phyloP scores from a whole-genome alignment of 768 basidiomycete species.

The Hirschioporus abietinus region DNA sequence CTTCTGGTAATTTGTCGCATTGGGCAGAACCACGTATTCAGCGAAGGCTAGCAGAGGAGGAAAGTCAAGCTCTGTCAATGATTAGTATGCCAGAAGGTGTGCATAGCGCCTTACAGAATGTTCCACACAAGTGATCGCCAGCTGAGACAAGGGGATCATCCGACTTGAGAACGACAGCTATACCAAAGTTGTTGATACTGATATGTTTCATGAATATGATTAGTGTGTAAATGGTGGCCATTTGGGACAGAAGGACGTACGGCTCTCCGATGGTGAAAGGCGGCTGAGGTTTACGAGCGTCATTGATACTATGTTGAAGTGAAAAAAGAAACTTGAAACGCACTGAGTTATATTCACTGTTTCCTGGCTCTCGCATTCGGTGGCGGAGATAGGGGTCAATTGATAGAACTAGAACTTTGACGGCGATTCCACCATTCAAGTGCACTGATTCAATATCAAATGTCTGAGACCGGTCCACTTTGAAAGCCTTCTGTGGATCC shows the following conservation, averaged over 20 bases:
- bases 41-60: conserved; percentile 27
- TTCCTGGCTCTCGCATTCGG: conserved; percentile 15
- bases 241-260: conserved; percentile 15
- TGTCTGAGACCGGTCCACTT: conserved; percentile 20
- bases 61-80: too few species aligned
- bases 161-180: conserved; percentile 43
- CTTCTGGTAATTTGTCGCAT: conserved; percentile 19
- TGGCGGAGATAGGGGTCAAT: conserved; percentile 38
- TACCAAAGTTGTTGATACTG: conserved; percentile 25
- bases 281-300: conserved; percentile 9
- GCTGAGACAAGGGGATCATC: conserved; percentile 27
- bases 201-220: not conserved
- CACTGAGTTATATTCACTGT: not conserved
- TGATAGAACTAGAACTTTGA: conserved; percentile 28
- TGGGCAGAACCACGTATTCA: conserved; percentile 32
- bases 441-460: conserved; percentile 20
- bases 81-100: not conserved
- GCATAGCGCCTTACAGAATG: conserved; percentile 15
- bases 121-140: conserved; percentile 38
- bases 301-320: too few species aligned
- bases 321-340: not conserved
- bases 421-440: conserved; percentile 22
- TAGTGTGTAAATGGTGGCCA: not conserved
- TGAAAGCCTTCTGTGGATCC: conserved; percentile 23
- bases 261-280: conserved; percentile 22